A percentile compares a stretch with the other conserved stretches of the same genome.
Evolutionary conservation across 1,284 basidiomycete genomes (phyloP).

Genomic region (Apiotrichum veenhuisii): DNA sequence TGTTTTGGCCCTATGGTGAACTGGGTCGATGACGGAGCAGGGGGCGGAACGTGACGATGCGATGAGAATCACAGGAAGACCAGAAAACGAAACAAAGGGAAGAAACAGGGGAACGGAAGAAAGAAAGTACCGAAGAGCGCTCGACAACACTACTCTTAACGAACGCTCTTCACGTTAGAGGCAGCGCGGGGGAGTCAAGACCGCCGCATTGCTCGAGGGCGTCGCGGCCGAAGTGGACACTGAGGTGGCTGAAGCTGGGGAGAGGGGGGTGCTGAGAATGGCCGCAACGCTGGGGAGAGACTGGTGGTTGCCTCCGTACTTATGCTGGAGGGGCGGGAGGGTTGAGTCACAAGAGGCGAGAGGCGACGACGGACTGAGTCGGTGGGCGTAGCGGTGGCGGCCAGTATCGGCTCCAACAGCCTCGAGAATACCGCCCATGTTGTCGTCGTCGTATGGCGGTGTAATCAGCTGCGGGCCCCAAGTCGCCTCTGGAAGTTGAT

Average conservation of each 20-base stretch:
- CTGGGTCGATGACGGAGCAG: no score
- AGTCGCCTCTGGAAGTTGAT: no score
- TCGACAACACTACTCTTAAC: no score
- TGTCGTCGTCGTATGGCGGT: slow-evolving; percentile 3
- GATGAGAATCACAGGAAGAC: no score
- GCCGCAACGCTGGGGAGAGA: not conserved
- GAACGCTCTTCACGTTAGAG: not conserved
- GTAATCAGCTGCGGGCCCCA: not conserved
- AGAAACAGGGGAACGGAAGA: no score
- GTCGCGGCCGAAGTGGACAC: not conserved
- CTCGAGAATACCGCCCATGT: not conserved
- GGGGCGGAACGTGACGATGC: no score
- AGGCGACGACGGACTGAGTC: no score
- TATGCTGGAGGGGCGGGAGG: not conserved
- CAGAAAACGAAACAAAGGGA: no score
- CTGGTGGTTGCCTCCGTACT: not conserved
- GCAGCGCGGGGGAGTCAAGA: not conserved
- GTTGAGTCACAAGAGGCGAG: not conserved
- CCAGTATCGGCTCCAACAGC: not conserved
- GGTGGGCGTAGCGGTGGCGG: no score
- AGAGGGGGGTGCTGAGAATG: not conserved
- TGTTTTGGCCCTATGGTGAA: no score
- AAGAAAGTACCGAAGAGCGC: no score
- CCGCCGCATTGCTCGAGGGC: not conserved
- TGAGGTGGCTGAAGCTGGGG: not conserved